Evolutionary conservation across 345 rosid species (phyloP), one percentile per base, ranked within the genome.

Genomic region (Physaria fendleri): DNA sequence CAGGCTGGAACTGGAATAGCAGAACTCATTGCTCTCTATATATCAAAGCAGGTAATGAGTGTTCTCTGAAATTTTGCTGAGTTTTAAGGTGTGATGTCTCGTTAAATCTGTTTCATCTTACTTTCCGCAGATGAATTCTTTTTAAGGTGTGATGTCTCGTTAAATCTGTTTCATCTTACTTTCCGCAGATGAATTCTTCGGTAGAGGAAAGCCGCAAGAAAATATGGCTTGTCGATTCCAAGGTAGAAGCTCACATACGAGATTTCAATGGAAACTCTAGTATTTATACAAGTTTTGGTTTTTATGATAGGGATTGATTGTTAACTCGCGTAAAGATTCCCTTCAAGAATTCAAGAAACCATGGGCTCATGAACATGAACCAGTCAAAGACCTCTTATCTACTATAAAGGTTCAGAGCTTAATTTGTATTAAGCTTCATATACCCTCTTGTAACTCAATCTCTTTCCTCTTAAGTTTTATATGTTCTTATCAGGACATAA

Each of bases 1-100:
- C 75, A 93, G 97, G 99, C 97, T 68, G 99, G 99, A 52, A 93
- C 99, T 32, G 97, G 99, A 29, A 93, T 93, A 65, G 96, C 97
- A 44, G 96, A 90, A 56, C 97, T 93, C 51, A 87, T 90, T 66
- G 97, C 97, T 16, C 85, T 90, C 10, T 96, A 93, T 76, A 78
- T 83, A 58, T 89, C 99, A 18, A 93, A 82, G 71, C 94, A 80
- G 95, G 99, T 89, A 78, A 30, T 32, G 14, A 37, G 42, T 21
- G 14, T 7, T 10, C 18, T 17, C 11, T 12, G 38, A n/a, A 13
- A 1, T 30, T 30, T 41, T 20, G 1, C 14, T n/a, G 1, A 17
- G 25, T 17, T 50, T 3, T 14, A 17, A 62, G 56, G 63, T 44
- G n/a, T n/a, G n/a, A n/a, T n/a, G n/a, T n/a, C n/a, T n/a, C n/a